Base-by-base conservation (phyloP, 2,329 filamentous ascomycete species). In the Fusarium sp. region DNA sequence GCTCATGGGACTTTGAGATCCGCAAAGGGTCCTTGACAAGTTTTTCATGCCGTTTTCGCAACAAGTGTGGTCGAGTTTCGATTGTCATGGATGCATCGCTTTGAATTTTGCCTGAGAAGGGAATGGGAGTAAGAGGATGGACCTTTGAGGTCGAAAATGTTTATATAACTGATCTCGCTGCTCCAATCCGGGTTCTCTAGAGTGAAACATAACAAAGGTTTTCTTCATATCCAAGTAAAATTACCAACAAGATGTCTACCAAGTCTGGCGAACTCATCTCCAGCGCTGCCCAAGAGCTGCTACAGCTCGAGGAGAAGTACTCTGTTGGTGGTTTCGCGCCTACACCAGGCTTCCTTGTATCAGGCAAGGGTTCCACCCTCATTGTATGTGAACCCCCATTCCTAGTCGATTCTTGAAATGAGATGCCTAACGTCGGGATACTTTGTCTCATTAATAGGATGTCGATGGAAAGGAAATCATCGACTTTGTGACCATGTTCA, bases 401-500 rank as follows among this genome's bases (percentile, higher is more conserved):
- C 17, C n/a, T 20, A n/a, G 15, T 38, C 3, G 7, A 9, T n/a
- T 38, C 15, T 38, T 17, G 8, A 10, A 37, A 38, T 10, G 1
- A 6, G 7, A 38, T 17, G 37, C 2, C 37, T 38, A 38, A 38
- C 15, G 0, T 38, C 1, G 14, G 15, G 7, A 38, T n/a, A 27
- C 37, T 38, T 38, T 4, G 15, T 9, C 7, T 17, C 7, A 47
- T 15, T n/a, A 25, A 11, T 58, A 70, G 70, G 67, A 72, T 17
- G 35, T 62, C 9, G 70, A 72, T 22, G 70, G 70, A 6, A 69
- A 62, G 6, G 70, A 67, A n/a, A 33, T 70, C 6, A 65, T 72
- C 25, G 70, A 72, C 52, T 65, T 72, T 27, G 63, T 72, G 12
- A 63, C 52, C 56, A 67, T 66, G 66, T 72, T 72, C 17, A 70